Conservation (phyloP, 208 protist species). For the Phytomonas sp. region DNA sequence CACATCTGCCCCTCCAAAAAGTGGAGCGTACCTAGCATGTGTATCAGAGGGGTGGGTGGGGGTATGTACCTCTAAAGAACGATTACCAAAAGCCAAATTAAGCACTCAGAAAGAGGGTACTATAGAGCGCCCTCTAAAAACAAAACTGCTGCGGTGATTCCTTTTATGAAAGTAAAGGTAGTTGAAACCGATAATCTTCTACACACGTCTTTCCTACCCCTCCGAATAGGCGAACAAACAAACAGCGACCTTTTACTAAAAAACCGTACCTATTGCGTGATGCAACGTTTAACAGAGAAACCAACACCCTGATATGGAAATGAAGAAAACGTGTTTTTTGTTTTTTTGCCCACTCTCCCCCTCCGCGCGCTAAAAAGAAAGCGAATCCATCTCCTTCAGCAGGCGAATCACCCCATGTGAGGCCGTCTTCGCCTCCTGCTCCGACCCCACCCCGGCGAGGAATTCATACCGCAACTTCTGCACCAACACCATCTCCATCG, state of each 20-base stretch:
- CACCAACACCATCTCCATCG: conserved; percentile 44
- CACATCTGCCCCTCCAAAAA: neutral
- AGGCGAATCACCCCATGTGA: conserved; percentile 68
- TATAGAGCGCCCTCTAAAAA: neutral
- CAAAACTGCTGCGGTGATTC: neutral
- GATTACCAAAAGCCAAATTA: neutral
- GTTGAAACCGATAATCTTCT: neutral
- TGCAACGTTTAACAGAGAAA: neutral
- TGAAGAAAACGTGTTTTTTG: neutral
- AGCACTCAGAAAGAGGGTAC: neutral
- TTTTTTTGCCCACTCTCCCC: neutral
- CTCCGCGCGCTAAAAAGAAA: conserved; percentile 14
- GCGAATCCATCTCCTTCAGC: conserved; percentile 50
- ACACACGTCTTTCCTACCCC: neutral
- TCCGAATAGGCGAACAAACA: neutral
- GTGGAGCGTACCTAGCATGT: neutral
- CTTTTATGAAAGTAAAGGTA: neutral
- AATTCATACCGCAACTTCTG: conserved; percentile 76
- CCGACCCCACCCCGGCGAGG: conserved; percentile 74
- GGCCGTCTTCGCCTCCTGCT: conserved; percentile 72
- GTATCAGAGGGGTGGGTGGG: neutral
- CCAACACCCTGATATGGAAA: neutral
- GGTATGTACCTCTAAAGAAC: neutral
- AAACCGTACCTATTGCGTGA: neutral
- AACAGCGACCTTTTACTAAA: neutral